phyloP scores from a whole-genome alignment of 2,329 filamentous ascomycete species.

The Coniochaeta sp. region DNA sequence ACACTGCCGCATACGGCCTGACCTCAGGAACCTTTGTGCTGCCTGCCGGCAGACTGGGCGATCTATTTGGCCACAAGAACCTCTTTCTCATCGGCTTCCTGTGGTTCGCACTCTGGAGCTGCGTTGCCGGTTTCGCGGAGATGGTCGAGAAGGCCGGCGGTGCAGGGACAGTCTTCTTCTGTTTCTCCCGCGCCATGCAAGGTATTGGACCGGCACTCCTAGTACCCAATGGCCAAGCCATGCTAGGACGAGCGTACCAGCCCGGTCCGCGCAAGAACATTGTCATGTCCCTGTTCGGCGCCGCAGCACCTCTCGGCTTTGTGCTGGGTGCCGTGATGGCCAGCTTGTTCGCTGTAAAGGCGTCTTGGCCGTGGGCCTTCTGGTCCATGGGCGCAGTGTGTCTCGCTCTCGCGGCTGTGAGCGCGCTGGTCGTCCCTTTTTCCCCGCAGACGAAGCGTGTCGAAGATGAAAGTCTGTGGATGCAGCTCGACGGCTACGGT shows the following conservation, averaged over 20 bases:
- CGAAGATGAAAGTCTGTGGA: constrained; percentile 13
- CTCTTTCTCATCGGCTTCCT: constrained; percentile 45
- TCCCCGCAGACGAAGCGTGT: neutral
- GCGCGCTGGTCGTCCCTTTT: constrained; percentile 14
- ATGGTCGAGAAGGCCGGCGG: constrained; percentile 9
- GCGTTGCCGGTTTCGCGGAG: constrained; percentile 36
- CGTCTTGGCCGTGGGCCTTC: constrained; percentile 42
- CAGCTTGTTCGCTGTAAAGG: constrained; percentile 27
- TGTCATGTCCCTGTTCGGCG: constrained; percentile 45
- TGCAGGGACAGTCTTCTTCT: constrained; percentile 16
- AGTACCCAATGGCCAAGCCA: constrained; percentile 56
- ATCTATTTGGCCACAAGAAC: constrained; percentile 49
- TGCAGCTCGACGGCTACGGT: constrained; percentile 16
- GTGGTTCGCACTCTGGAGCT: constrained; percentile 48
- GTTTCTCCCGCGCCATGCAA: constrained; percentile 16
- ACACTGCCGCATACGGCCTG: constrained; percentile 49
- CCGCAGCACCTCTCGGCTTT: constrained; percentile 37
- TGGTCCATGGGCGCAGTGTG: constrained; percentile 25
- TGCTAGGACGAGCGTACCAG: constrained; percentile 50
- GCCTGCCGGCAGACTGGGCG: constrained; percentile 47
- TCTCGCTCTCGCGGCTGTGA: constrained; percentile 12
- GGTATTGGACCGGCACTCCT: constrained; percentile 52
- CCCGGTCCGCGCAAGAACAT: constrained; percentile 53
- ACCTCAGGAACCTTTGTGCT: constrained; percentile 52
- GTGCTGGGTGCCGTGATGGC: constrained; percentile 33